Conservation (phyloP, 2,329 filamentous ascomycete species). For the Raffaelea ambrosiae region DNA sequence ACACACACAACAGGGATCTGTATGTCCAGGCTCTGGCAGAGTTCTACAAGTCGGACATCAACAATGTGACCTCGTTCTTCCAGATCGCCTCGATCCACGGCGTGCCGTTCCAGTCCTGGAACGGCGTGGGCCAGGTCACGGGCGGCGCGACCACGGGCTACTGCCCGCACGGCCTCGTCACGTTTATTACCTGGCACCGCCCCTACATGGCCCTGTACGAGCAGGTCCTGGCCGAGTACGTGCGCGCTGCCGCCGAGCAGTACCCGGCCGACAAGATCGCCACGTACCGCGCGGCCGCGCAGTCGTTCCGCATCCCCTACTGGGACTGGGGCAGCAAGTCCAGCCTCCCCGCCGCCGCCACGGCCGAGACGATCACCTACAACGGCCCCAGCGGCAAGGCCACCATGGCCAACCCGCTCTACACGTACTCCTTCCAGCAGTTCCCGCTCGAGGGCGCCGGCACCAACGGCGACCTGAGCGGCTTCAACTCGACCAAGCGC, state of each 20-base stretch:
- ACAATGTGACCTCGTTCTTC: conserved; percentile 40
- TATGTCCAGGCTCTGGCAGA: conserved; percentile 36
- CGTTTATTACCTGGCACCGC: conserved; percentile 48
- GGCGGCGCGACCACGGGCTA: conserved; percentile 29
- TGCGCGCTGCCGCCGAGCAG: conserved; percentile 33
- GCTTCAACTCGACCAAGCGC: conserved; percentile 28
- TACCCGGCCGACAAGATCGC: conserved; percentile 28
- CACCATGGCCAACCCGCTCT: conserved; percentile 39
- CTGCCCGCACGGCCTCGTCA: conserved; percentile 39
- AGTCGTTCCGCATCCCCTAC: conserved; percentile 38
- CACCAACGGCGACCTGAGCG: conserved; percentile 19
- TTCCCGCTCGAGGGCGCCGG: conserved; percentile 26
- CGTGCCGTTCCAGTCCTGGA: conserved; percentile 23
- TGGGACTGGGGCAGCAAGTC: conserved; percentile 45
- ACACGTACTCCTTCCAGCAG: conserved; percentile 39
- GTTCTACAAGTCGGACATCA: conserved; percentile 31
- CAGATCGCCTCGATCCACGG: conserved; percentile 37
- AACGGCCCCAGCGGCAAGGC: conserved; percentile 16
- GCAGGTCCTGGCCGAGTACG: conserved; percentile 42
- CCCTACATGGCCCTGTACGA: conserved; percentile 44
- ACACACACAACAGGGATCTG: conserved; percentile 30
- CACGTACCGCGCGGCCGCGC: conserved; percentile 35
- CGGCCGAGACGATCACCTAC: conserved; percentile 17
- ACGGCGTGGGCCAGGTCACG: conserved; percentile 23
- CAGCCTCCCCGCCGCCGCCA: conserved; percentile 32